Evolutionary conservation across 2,329 filamentous ascomycete species (phyloP).

Genomic region (Fusarium torulosum): DNA sequence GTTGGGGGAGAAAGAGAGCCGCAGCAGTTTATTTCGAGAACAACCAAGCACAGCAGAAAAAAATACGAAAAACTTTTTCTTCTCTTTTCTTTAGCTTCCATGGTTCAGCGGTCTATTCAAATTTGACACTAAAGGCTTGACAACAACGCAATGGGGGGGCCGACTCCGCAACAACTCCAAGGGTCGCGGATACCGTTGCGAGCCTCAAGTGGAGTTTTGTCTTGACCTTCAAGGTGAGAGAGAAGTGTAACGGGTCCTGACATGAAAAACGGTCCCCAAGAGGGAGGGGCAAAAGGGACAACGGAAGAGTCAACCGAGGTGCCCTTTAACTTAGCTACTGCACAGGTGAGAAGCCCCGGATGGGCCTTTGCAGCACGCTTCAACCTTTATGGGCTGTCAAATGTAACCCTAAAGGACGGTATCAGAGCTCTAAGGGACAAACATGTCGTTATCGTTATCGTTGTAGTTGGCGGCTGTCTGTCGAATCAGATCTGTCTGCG

Average conservation of each 20-base stretch:
- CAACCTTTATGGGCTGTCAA: slow-evolving; percentile 12
- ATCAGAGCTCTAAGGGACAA: neutral
- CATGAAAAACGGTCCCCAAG: slow-evolving; percentile 11
- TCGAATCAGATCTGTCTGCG: slow-evolving; percentile 8
- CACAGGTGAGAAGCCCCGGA: slow-evolving; percentile 21
- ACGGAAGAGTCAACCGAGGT: slow-evolving; percentile 16
- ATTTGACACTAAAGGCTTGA: neutral
- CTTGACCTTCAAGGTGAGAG: slow-evolving; percentile 24
- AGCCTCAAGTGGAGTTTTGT: slow-evolving; percentile 43
- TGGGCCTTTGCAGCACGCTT: neutral
- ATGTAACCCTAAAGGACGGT: slow-evolving; percentile 6
- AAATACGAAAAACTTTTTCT: slow-evolving; percentile 14
- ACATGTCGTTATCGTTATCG: neutral
- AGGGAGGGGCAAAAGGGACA: slow-evolving; percentile 1
- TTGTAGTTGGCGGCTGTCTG: neutral
- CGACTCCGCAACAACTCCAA: slow-evolving; percentile 24
- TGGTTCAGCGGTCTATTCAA: slow-evolving; percentile 10
- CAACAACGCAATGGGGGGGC: neutral
- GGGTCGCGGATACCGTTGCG: slow-evolving; percentile 29
- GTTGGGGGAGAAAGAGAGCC: slow-evolving; percentile 6
- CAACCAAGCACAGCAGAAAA: neutral
- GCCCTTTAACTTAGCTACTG: neutral
- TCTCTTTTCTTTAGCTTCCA: neutral
- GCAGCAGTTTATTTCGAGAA: slow-evolving; percentile 23
- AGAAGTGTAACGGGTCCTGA: slow-evolving; percentile 22